phyloP scores from a whole-genome alignment of 192 early-diverging fungal species.

The Ambispora gerdemannii region DNA sequence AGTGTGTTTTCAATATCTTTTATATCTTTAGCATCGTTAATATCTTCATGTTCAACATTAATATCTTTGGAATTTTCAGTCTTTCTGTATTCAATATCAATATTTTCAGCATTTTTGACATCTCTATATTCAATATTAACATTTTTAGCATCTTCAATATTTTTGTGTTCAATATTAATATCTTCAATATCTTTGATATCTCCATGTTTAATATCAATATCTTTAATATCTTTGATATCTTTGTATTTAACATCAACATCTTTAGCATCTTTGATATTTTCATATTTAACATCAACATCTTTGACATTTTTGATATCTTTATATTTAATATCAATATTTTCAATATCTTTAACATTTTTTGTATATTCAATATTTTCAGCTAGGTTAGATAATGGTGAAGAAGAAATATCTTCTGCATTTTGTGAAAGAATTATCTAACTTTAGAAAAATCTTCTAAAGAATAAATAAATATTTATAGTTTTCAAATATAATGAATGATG shows the following conservation, averaged over 20 bases:
- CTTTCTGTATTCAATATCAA: no score
- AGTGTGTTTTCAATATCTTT: no score
- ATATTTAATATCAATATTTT: neutral
- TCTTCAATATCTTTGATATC: no score
- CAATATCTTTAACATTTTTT: neutral
- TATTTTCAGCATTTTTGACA: no score
- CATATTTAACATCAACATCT: neutral
- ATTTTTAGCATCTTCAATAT: no score
- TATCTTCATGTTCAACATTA: no score
- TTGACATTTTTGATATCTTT: neutral
- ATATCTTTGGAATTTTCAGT: no score
- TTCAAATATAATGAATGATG: slow-evolving; percentile 5
- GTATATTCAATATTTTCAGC: neutral
- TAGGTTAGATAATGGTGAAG: neutral
- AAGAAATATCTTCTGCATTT: neutral
- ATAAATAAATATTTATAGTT: neutral
- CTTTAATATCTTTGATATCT: neutral
- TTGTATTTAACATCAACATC: neutral
- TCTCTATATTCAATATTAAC: no score
- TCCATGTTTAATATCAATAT: neutral
- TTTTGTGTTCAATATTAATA: no score
- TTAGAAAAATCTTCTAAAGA: neutral
- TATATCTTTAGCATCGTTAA: no score
- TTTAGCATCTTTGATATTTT: neutral
- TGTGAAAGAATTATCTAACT: neutral